Evolutionary conservation across 2,329 filamentous ascomycete species (phyloP).

Genomic region (Ceratocystiopsis brevicomis): DNA sequence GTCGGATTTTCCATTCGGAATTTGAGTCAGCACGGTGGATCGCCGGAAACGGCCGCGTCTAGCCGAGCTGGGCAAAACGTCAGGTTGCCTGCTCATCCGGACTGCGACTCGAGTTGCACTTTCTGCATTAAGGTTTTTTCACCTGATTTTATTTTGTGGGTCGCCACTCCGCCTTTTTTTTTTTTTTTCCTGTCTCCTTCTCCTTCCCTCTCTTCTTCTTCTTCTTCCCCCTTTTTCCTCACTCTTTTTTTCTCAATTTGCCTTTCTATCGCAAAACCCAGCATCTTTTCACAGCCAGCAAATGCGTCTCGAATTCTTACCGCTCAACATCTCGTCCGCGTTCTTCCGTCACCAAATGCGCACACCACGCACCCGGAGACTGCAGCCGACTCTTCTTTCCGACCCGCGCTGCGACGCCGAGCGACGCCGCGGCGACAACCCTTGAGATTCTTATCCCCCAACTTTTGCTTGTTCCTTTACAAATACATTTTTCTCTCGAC

Average conservation of each 20-base stretch:
- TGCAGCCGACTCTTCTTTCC: slow-evolving; percentile 29
- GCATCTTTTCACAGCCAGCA: slow-evolving; percentile 12
- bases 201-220: neutral
- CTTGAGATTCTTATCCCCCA: slow-evolving; percentile 1
- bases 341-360: slow-evolving; percentile 41
- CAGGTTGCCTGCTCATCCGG: no score
- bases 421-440: slow-evolving; percentile 31
- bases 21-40: no score
- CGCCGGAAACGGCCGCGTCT: no score
- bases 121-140: no score
- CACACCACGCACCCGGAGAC: slow-evolving; percentile 28
- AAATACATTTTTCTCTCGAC: slow-evolving; percentile 17
- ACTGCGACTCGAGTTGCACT: no score
- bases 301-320: slow-evolving; percentile 37
- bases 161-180: no score
- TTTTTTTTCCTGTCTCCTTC: no score
- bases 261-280: slow-evolving; percentile 1
- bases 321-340: slow-evolving; percentile 24
- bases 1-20: no score
- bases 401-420: slow-evolving; percentile 37
- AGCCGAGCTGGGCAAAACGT: no score
- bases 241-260: slow-evolving; percentile 1
- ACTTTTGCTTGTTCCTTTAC: neutral
- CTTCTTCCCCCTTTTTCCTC: neutral
- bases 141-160: no score